A percentile compares a stretch with the other conserved stretches of the same genome.
These are phyloP conservation scores for Cyberlindnera subsufficiens DNA, from an alignment of 805 yeast species.

Conservation along the genomic window DNA sequence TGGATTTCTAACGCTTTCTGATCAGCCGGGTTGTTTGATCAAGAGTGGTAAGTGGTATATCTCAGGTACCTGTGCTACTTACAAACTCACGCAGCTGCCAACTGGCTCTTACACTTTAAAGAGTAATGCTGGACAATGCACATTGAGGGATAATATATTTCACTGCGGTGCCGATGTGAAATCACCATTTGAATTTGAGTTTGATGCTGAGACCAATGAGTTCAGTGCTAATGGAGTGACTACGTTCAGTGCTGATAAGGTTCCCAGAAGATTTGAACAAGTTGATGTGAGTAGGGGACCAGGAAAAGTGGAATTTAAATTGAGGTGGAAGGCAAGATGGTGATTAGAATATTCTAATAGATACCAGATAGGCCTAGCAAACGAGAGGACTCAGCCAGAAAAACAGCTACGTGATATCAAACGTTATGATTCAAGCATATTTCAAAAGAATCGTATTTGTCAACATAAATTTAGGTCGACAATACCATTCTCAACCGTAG, in stretches of 20 bases:
- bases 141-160: constrained; percentile 29
- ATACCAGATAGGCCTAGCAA: too few species aligned
- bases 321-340: constrained; percentile 14
- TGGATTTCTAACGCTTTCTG: constrained; percentile 47
- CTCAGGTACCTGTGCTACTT: constrained; percentile 82
- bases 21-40: constrained; percentile 70
- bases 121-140: constrained; percentile 74
- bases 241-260: constrained; percentile 11
- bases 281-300: constrained; percentile 39
- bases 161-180: constrained; percentile 50
- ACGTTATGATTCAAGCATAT: too few species aligned
- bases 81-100: constrained; percentile 31
- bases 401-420: too few species aligned
- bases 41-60: constrained; percentile 82
- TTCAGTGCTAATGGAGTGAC: constrained; percentile 12
- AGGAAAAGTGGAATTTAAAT: constrained; percentile 29
- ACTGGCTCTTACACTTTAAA: constrained; percentile 52
- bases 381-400: too few species aligned
- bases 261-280: constrained; percentile 33
- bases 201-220: constrained; percentile 4
- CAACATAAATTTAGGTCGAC: too few species aligned
- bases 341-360: background rate
- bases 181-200: constrained; percentile 29
- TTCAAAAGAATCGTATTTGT: too few species aligned
- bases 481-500: background rate